Evolutionary conservation across 345 rosid genomes (phyloP).

Genomic region (Aquilaria yunnanensis): DNA sequence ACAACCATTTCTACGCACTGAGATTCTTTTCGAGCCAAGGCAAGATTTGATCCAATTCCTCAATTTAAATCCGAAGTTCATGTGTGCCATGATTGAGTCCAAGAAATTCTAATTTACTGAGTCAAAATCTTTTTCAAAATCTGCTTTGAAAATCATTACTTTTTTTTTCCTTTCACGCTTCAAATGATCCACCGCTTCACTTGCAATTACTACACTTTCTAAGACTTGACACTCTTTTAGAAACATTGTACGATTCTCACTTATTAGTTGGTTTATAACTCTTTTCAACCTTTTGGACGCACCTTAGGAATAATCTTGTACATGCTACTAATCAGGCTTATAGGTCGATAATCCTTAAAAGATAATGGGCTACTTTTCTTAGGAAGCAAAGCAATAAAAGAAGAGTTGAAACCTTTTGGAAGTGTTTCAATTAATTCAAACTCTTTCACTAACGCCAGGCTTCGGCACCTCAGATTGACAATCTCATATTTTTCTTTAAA

Average conservation of each 20-base stretch:
- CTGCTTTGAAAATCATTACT: neutral
- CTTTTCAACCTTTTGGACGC: neutral
- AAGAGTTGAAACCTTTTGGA: no score
- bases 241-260: neutral
- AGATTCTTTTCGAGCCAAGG: neutral
- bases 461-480: no score
- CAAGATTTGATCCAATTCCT: neutral
- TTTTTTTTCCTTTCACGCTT: neutral
- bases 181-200: neutral
- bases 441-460: no score
- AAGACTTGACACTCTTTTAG: neutral
- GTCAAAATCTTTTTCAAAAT: neutral
- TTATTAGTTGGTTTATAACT: neutral
- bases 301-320: neutral
- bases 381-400: no score
- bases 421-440: no score
- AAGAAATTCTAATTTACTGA: neutral
- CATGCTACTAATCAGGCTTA: no score
- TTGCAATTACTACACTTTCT: neutral
- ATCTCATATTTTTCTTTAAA: no score
- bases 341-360: no score
- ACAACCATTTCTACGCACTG: neutral
- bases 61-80: neutral
- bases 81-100: neutral
- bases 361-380: no score